Conservation (phyloP, 78 protist genomes). For the Dictyostelium citrinum region DNA sequence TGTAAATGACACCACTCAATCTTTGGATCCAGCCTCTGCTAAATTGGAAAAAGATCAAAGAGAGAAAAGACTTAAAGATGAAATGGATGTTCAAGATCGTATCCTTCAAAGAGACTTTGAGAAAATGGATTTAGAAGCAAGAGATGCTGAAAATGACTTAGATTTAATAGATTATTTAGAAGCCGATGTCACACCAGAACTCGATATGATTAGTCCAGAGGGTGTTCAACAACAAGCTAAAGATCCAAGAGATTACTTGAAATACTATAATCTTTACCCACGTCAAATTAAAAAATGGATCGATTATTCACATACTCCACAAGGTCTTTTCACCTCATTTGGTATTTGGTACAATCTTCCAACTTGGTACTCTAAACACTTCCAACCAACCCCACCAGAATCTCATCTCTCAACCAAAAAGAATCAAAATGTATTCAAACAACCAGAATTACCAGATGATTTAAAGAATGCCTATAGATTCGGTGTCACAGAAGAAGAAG, state of each 20-base stretch:
- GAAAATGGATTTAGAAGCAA: background rate
- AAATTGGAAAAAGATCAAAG: background rate
- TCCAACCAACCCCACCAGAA: conserved; percentile 49
- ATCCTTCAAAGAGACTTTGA: background rate
- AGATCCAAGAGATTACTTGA: conserved; percentile 51
- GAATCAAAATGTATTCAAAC: background rate
- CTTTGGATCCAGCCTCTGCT: background rate
- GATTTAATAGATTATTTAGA: background rate
- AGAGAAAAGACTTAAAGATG: background rate
- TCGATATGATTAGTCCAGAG: conserved; percentile 14
- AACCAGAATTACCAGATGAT: conserved; percentile 66
- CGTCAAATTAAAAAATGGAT: conserved; percentile 44
- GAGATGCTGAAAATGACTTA: background rate
- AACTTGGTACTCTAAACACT: conserved; percentile 38
- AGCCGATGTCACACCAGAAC: conserved; percentile 8
- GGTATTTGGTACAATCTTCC: conserved; percentile 79
- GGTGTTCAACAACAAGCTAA: conserved; percentile 48
- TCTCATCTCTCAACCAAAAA: background rate
- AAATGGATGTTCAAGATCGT: background rate
- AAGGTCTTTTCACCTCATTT: conserved; percentile 30
- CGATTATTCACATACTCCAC: conserved; percentile 68
- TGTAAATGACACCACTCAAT: background rate
- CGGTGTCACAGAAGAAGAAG: conserved; percentile 71
- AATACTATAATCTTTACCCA: conserved; percentile 64
- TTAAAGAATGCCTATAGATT: conserved; percentile 42